These are phyloP conservation scores for Circinella minor DNA, from an alignment of 371 early-diverging fungal genomes.

Conservation along the genomic window DNA sequence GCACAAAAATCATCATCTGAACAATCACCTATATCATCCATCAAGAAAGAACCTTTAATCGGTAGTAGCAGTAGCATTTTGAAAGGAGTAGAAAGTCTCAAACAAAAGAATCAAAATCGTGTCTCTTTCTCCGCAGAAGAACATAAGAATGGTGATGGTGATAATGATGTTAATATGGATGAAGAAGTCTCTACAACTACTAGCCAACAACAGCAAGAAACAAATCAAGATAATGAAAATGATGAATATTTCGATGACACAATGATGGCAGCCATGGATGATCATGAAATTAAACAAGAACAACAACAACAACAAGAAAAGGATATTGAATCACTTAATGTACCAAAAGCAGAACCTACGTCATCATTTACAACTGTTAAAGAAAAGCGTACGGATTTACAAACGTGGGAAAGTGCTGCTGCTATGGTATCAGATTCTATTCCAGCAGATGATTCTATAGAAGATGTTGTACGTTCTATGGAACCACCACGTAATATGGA, in stretches of 20 bases:
- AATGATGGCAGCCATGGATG: conserved; percentile 19
- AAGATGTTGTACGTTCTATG: conserved; percentile 16
- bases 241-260: conserved; percentile 7
- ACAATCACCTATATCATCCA: neutral
- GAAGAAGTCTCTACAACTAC: neutral
- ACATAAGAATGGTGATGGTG: neutral
- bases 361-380: conserved; percentile 4
- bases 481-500: conserved; percentile 3
- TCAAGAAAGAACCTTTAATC: neutral
- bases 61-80: neutral
- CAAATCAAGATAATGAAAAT: neutral
- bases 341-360: conserved; percentile 2
- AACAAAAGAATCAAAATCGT: neutral
- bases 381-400: conserved; percentile 29
- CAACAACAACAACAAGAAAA: conserved; percentile 4
- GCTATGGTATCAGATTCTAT: conserved; percentile 8
- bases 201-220: neutral
- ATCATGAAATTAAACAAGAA: neutral
- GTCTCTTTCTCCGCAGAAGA: neutral
- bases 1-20: neutral
- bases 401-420: conserved; percentile 35
- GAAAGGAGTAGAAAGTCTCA: neutral
- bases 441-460: conserved; percentile 18
- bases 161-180: neutral
- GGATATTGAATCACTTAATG: conserved; percentile 16